Conservation (phyloP, 257 asterid genomes). For the Forsythia suspensa region DNA sequence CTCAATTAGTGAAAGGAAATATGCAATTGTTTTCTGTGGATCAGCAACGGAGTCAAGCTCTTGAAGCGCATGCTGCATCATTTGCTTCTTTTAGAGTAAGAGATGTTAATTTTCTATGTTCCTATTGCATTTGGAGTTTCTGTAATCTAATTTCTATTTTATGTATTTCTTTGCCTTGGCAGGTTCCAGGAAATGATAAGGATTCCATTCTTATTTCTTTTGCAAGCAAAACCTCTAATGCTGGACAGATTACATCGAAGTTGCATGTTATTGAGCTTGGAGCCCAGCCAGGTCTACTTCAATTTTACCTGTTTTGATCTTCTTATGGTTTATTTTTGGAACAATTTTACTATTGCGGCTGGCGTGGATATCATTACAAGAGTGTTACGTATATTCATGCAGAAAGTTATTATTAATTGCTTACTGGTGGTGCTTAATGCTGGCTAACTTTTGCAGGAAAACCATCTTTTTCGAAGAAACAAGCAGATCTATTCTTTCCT, state of each 20-base stretch:
- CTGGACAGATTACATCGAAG: constrained; percentile 67
- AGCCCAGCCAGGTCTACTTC: constrained; percentile 66
- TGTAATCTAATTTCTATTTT: constrained; percentile 5
- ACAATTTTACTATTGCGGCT: background rate
- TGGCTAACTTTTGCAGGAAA: constrained; percentile 51
- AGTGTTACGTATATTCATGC: background rate
- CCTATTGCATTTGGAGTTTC: background rate
- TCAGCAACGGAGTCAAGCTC: constrained; percentile 99
- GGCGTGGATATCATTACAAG: background rate
- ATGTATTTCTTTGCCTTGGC: constrained; percentile 21
- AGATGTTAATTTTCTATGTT: constrained; percentile 13
- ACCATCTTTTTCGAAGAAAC: constrained; percentile 83
- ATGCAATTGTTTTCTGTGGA: constrained; percentile 99
- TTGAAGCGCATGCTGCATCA: constrained; percentile 98
- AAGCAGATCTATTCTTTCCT: constrained; percentile 94
- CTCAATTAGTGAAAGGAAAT: constrained; percentile 93
- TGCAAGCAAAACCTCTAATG: constrained; percentile 61
- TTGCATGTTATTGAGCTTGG: constrained; percentile 78
- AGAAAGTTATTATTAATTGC: background rate
- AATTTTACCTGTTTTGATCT: background rate
- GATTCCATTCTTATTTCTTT: constrained; percentile 88
- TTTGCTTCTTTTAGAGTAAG: constrained; percentile 81
- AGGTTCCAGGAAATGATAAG: constrained; percentile 88
- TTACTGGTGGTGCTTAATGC: constrained; percentile 18
- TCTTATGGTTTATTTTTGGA: background rate